Evolutionary conservation across 352 stramenopile species (phyloP).

Genomic region (Pilasporangium apinafurcum): DNA sequence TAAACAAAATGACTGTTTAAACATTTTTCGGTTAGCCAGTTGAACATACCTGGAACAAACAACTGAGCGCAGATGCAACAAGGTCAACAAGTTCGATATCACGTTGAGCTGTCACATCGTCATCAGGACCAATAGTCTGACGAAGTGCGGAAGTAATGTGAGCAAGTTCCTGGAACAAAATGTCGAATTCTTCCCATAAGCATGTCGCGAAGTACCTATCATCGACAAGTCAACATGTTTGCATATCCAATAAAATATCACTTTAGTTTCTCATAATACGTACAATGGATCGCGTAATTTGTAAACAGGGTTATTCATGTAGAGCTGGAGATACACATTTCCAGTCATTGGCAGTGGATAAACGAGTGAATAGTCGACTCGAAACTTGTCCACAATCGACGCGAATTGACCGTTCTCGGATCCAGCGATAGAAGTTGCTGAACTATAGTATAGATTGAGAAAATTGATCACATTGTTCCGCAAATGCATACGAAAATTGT

Average conservation of each 20-base stretch:
- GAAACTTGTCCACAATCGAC: slow-evolving; percentile 44
- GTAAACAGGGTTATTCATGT: slow-evolving; percentile 91
- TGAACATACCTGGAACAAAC: slow-evolving; percentile 52
- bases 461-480: slow-evolving; percentile 62
- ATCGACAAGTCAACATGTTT: too few species aligned
- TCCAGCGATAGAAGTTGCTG: slow-evolving; percentile 35
- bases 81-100: slow-evolving; percentile 67
- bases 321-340: slow-evolving; percentile 91
- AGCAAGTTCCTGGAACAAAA: slow-evolving; percentile 56
- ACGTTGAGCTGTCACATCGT: slow-evolving; percentile 58
- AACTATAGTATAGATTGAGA: slow-evolving; percentile 73
- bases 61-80: slow-evolving; percentile 74
- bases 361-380: slow-evolving; percentile 67
- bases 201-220: slow-evolving; percentile 70
- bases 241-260: too few species aligned
- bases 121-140: slow-evolving; percentile 50
- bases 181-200: slow-evolving; percentile 77
- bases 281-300: slow-evolving; percentile 88
- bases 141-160: slow-evolving; percentile 60
- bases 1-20: neutral
- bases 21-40: neutral
- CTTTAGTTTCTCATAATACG: too few species aligned
- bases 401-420: slow-evolving; percentile 25
- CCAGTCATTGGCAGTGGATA: slow-evolving; percentile 72
- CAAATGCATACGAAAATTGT: slow-evolving; percentile 79